Conservation (phyloP, 805 yeast species). For the Tetrapisispora iriomotensis region DNA sequence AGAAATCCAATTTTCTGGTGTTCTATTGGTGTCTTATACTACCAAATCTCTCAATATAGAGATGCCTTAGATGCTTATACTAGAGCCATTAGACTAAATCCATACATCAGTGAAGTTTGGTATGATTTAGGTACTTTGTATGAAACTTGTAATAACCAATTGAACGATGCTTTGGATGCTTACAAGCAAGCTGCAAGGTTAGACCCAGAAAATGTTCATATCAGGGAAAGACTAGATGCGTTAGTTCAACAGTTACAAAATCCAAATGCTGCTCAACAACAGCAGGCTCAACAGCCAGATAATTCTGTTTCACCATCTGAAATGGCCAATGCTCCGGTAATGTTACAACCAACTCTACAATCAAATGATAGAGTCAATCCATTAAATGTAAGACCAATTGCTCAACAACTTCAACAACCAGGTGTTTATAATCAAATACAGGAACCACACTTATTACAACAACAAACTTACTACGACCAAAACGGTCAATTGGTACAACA, state of each 20-base stretch:
- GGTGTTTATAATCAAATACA: background rate
- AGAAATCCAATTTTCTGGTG: constrained; percentile 98
- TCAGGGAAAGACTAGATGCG: constrained; percentile 85
- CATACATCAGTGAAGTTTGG: constrained; percentile 96
- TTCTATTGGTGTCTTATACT: constrained; percentile 88
- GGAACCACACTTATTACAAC: constrained; percentile 1
- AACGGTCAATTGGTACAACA: background rate
- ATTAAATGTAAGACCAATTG: constrained; percentile 19
- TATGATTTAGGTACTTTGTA: constrained; percentile 94
- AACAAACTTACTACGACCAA: background rate
- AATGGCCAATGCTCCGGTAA: constrained; percentile 15
- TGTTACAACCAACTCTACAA: constrained; percentile 27
- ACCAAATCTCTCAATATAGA: constrained; percentile 90
- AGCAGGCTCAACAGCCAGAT: constrained; percentile 16
- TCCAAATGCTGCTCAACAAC: constrained; percentile 4
- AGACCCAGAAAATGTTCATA: constrained; percentile 91
- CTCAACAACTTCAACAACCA: constrained; percentile 5
- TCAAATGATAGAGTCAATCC: constrained; percentile 24
- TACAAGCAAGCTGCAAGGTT: constrained; percentile 92
- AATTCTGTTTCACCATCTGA: constrained; percentile 7
- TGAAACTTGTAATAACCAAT: constrained; percentile 94
- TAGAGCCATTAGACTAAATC: constrained; percentile 89
- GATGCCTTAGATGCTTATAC: constrained; percentile 98
- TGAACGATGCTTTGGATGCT: constrained; percentile 91
- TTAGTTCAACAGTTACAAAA: constrained; percentile 43